Evolutionary conservation across 768 basidiomycete genomes (phyloP).

Genomic region (Termitomyces sp.): DNA sequence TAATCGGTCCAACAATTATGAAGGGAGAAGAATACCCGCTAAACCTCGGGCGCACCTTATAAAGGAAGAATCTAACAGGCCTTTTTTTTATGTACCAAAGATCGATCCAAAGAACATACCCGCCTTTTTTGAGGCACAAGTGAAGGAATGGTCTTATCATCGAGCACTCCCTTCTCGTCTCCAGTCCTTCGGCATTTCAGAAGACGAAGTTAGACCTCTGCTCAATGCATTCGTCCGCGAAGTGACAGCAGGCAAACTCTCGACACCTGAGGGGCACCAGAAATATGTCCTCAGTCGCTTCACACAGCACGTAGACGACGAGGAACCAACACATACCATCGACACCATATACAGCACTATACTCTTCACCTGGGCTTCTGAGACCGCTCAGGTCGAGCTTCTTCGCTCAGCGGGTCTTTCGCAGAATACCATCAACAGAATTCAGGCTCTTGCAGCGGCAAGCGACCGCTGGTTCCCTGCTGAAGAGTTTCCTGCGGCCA

Average conservation of each 20-base stretch:
- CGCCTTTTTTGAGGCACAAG: conserved; percentile 30
- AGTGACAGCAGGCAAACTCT: conserved; percentile 29
- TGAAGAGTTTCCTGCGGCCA: conserved; percentile 45
- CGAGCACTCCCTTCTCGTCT: conserved; percentile 33
- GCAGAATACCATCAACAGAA: conserved; percentile 26
- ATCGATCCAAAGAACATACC: conserved; percentile 17
- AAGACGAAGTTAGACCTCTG: conserved; percentile 29
- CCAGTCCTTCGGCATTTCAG: conserved; percentile 42
- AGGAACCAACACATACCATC: conserved; percentile 18
- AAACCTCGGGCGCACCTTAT: not conserved
- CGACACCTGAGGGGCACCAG: conserved; percentile 19
- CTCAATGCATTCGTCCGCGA: conserved; percentile 35
- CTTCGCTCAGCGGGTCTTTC: conserved; percentile 22
- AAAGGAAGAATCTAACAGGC: not conserved
- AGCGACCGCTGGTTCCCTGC: conserved; percentile 41
- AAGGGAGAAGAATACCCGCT: not conserved
- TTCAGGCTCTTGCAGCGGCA: conserved; percentile 29
- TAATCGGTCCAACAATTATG: not conserved
- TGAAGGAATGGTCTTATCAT: conserved; percentile 30
- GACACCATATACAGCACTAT: conserved; percentile 47
- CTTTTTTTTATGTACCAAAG: not conserved
- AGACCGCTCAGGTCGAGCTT: conserved; percentile 19
- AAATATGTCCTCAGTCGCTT: conserved; percentile 41
- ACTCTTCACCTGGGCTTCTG: conserved; percentile 52
- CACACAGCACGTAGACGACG: conserved; percentile 24